Conservation (phyloP, 331 rosid species). For the Malus hybrid region DNA sequence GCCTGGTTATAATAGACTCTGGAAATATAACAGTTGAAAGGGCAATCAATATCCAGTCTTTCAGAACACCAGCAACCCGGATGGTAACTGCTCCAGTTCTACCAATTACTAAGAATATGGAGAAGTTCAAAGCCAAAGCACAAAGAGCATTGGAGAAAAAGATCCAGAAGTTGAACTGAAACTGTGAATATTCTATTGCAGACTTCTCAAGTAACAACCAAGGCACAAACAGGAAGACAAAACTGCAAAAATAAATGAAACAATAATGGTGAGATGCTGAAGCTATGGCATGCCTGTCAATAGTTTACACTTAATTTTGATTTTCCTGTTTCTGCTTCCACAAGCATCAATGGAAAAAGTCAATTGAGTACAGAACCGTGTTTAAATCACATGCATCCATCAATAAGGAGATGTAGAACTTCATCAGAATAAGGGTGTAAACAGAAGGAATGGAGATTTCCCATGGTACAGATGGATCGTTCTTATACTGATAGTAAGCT, state of each 20-base stretch:
- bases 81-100: slow-evolving; percentile 96
- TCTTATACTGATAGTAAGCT: background rate
- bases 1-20: slow-evolving; percentile 79
- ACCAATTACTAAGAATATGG: slow-evolving; percentile 90
- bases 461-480: background rate
- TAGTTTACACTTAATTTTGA: too few relatives aligned
- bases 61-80: slow-evolving; percentile 93
- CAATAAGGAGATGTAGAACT: background rate
- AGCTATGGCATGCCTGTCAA: background rate
- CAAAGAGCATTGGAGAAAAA: slow-evolving; percentile 88
- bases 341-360: background rate
- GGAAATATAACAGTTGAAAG: slow-evolving; percentile 94
- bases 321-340: background rate
- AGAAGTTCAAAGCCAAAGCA: slow-evolving; percentile 91
- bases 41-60: slow-evolving; percentile 95
- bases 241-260: slow-evolving; percentile 45
- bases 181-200: slow-evolving; percentile 67
- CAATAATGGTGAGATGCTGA: background rate
- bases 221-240: slow-evolving; percentile 78
- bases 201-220: slow-evolving; percentile 91
- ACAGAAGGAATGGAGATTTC: background rate
- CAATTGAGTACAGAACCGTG: background rate
- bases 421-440: background rate
- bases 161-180: slow-evolving; percentile 89
- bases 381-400: background rate